Evolutionary conservation across 805 yeast genomes (phyloP), one percentile per base, ranked within the genome.

Genomic region (Wickerhamomyces sydowiorum): DNA sequence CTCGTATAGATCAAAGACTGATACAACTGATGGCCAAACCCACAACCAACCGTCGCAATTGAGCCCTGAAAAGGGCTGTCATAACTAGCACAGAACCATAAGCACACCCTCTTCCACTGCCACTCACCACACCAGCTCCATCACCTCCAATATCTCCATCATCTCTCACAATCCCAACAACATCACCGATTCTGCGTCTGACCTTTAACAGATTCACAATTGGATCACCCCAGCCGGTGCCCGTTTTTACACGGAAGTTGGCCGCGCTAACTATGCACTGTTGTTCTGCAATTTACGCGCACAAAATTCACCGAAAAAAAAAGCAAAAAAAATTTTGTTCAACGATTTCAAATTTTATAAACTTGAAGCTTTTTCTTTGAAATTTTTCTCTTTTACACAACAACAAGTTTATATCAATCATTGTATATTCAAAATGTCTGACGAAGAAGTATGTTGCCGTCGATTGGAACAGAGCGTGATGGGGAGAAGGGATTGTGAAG

Each of bases 371-470:
- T 27, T 14, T 27, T 27, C 30, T 32, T 32, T 29, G 7, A 15
- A 12, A 32, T 18, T 32, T 18, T 32, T 32, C 19, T 9, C 15
- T 8, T 17, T 32, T 29, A 12, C 21, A 29, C 9, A 8, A 6
- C 20, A 9, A 29, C 14, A 19, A 20, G 10, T 12, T 15, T n/a
- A 12, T 7, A 18, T 18, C 17, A 20, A 13, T 32, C n/a, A 27
- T 14, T 32, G 15, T 20, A 32, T 32, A 32, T 32, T 32, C 35
- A 32, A 32, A 20, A 32, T 32, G 35, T 15, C 35, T 32, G 35
- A 32, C 14, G 35, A 32, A 32, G 35, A 32, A 19, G 35, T 32
- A 32, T 32, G 35, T 32, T n/a, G n/a, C n/a, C n/a, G n/a, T n/a
- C n/a, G n/a, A n/a, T n/a, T n/a, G n/a, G n/a, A n/a, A n/a, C n/a